Conservation (phyloP, 352 stramenopile species). For the Lagenidium giganteum region DNA sequence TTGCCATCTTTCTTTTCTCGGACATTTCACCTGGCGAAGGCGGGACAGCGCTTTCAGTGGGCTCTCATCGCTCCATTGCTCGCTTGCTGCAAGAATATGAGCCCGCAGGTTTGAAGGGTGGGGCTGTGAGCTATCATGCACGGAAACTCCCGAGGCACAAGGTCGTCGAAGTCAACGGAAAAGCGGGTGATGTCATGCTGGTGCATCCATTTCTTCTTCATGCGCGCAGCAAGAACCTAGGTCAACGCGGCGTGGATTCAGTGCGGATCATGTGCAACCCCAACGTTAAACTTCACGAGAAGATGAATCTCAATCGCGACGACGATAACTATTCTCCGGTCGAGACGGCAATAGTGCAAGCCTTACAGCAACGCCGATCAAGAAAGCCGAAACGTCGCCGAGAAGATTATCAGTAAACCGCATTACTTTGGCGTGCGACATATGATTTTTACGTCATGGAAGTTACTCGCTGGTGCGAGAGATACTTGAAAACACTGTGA, state of each 20-base stretch:
- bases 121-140: constrained; percentile 40
- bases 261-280: constrained; percentile 77
- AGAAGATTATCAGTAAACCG: too few species aligned
- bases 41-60: constrained; percentile 59
- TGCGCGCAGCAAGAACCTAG: constrained; percentile 66
- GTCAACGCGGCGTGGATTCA: constrained; percentile 33
- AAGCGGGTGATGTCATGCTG: constrained; percentile 72
- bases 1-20: constrained; percentile 82
- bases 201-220: constrained; percentile 80
- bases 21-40: constrained; percentile 56
- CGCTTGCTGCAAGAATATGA: constrained; percentile 41
- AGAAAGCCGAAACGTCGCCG: too few species aligned
- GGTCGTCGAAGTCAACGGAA: constrained; percentile 62
- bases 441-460: constrained; percentile 15
- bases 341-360: too few species aligned
- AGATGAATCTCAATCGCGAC: constrained; percentile 45
- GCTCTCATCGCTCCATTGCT: constrained; percentile 59
- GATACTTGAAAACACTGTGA: constrained; percentile 5
- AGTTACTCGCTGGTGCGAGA: constrained; percentile 1
- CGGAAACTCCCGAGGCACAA: constrained; percentile 20
- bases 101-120: constrained; percentile 53
- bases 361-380: too few species aligned
- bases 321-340: too few species aligned
- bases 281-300: constrained; percentile 35
- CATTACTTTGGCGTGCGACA: too few species aligned